Conservation (phyloP, 768 basidiomycete species). For the Omphalotus guepiniiformis region DNA sequence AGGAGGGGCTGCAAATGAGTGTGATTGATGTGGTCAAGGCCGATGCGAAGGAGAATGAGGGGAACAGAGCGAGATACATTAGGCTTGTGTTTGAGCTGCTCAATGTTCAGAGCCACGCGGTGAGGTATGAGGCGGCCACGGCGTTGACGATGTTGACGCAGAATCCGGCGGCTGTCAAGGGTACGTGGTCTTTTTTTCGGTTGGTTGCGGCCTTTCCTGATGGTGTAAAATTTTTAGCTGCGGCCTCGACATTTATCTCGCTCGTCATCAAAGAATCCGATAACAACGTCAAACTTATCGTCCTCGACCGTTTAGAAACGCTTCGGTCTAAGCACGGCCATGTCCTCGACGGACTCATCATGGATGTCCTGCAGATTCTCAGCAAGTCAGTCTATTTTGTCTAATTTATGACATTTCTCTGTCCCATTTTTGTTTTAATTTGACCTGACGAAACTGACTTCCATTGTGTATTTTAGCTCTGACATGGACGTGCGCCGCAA, state of each 20-base stretch:
- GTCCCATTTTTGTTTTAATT: slow-evolving; percentile 2
- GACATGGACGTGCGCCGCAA: slow-evolving; percentile 97
- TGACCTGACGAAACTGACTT: background rate
- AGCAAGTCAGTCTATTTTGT: slow-evolving; percentile 48
- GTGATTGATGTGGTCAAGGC: slow-evolving; percentile 90
- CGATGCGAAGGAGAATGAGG: slow-evolving; percentile 83
- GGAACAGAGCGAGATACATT: slow-evolving; percentile 90
- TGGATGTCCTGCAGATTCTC: slow-evolving; percentile 92
- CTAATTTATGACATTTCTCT: background rate
- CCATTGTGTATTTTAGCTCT: slow-evolving; percentile 43
- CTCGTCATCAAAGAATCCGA: slow-evolving; percentile 94
- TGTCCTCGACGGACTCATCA: slow-evolving; percentile 85
- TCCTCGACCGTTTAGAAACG: slow-evolving; percentile 83
- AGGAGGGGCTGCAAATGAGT: slow-evolving; percentile 93
- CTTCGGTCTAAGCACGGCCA: slow-evolving; percentile 83
- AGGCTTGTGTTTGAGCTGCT: slow-evolving; percentile 90
- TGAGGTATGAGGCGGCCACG: slow-evolving; percentile 96
- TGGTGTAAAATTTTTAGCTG: slow-evolving; percentile 46
- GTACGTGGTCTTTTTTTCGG: slow-evolving; percentile 31
- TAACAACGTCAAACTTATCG: slow-evolving; percentile 98
- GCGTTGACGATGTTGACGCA: slow-evolving; percentile 92
- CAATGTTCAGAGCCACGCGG: slow-evolving; percentile 84
- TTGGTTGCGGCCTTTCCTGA: slow-evolving; percentile 3
- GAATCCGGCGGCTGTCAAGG: slow-evolving; percentile 94
- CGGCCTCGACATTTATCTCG: slow-evolving; percentile 83